Percentiles rank a stretch among this genome's conserved stretches.
Evolutionary conservation across 805 yeast genomes (phyloP).

Genomic region (Candida koratica): DNA sequence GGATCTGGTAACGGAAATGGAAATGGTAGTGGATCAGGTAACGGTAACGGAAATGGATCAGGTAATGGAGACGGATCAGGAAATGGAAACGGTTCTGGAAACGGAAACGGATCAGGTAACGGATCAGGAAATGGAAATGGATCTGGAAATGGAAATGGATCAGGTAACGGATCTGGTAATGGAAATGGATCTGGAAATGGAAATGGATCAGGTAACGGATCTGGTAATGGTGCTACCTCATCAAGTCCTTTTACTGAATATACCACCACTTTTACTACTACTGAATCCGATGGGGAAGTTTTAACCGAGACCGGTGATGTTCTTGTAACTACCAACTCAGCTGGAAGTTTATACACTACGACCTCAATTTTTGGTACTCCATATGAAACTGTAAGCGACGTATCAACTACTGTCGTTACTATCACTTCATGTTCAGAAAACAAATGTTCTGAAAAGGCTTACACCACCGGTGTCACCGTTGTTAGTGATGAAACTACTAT

Average conservation of each 20-base stretch:
- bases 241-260: slow-evolving; percentile 12
- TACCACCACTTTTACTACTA: slow-evolving; percentile 18
- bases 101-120: too few relatives aligned
- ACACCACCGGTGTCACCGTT: slow-evolving; percentile 36
- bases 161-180: too few relatives aligned
- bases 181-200: too few relatives aligned
- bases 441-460: slow-evolving; percentile 26
- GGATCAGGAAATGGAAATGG: too few relatives aligned
- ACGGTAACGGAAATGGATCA: not conserved
- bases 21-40: not conserved
- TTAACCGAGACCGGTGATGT: slow-evolving; percentile 15
- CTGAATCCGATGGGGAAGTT: slow-evolving; percentile 15
- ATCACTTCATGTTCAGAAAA: slow-evolving; percentile 34
- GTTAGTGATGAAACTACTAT: slow-evolving; percentile 23
- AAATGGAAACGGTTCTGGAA: too few relatives aligned
- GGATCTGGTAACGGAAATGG: slow-evolving; percentile 1
- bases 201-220: too few relatives aligned
- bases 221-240: not conserved
- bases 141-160: too few relatives aligned
- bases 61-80: not conserved
- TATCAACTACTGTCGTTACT: slow-evolving; percentile 26
- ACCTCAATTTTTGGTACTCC: slow-evolving; percentile 9
- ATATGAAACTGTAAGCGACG: slow-evolving; percentile 1
- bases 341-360: slow-evolving; percentile 15
- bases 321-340: slow-evolving; percentile 17